These are phyloP conservation scores for Musa itinerans DNA, from an alignment of 176 grass and related monocot species.

Conservation along the genomic window DNA sequence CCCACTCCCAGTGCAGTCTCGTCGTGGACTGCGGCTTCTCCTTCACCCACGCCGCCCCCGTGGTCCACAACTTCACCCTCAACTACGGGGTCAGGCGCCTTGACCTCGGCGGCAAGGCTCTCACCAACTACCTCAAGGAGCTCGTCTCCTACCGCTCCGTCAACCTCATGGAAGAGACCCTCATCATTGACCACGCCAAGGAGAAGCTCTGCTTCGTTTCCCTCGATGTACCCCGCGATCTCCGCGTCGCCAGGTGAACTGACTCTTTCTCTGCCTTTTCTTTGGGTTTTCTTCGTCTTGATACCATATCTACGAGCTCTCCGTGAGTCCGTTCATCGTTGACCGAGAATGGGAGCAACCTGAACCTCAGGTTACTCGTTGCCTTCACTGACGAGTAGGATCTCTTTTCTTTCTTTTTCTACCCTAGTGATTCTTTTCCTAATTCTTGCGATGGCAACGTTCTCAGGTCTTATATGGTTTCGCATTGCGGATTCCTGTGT, in stretches of 20 bases:
- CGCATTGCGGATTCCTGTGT: neutral
- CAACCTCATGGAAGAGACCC: constrained; percentile 92
- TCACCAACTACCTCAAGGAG: constrained; percentile 96
- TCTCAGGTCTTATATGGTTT: neutral
- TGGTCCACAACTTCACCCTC: constrained; percentile 75
- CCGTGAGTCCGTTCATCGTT: neutral
- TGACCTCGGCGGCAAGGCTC: constrained; percentile 88
- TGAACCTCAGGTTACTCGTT: neutral
- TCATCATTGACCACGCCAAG: constrained; percentile 92
- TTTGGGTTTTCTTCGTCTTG: neutral
- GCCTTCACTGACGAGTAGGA: neutral
- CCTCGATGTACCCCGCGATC: constrained; percentile 68
- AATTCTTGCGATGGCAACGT: neutral
- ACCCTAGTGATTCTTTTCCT: neutral
- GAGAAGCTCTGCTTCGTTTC: constrained; percentile 94
- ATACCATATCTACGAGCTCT: neutral
- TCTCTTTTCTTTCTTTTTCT: neutral
- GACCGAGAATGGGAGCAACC: neutral
- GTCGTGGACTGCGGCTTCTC: constrained; percentile 92
- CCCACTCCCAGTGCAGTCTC: constrained; percentile 54
- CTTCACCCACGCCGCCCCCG: constrained; percentile 80
- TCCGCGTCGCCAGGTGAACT: constrained; percentile 54
- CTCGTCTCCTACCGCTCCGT: constrained; percentile 78
- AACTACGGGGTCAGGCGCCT: constrained; percentile 76
- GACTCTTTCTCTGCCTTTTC: neutral